Evolutionary conservation across 768 basidiomycete species (phyloP).

Genomic region (Pleurotus ostreatus): DNA sequence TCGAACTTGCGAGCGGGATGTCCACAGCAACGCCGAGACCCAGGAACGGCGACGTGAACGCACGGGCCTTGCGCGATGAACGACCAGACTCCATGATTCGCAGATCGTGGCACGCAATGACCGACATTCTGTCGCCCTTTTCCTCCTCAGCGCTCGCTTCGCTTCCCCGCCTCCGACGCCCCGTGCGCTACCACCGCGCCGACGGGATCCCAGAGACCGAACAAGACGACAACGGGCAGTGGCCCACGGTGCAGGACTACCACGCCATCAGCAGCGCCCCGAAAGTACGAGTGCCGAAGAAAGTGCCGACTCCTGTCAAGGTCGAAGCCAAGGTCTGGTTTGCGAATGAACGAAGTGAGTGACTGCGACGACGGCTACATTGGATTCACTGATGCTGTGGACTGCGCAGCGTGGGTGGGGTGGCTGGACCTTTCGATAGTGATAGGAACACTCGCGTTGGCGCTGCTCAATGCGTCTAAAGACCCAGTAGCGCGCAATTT

Average conservation of each 20-base stretch:
- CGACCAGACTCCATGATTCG: conserved; percentile 38
- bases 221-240: conserved; percentile 44
- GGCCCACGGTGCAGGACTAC: conserved; percentile 68
- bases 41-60: not conserved
- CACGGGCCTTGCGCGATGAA: not conserved
- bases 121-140: conserved; percentile 61
- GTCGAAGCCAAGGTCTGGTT: conserved; percentile 98
- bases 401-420: conserved; percentile 77
- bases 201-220: conserved; percentile 69
- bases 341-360: conserved; percentile 87
- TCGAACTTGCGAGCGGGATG: not conserved
- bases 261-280: conserved; percentile 66
- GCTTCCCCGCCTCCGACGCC: conserved; percentile 37
- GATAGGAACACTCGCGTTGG: conserved; percentile 79
- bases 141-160: conserved; percentile 57
- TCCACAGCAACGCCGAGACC: conserved; percentile 1
- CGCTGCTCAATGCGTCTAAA: conserved; percentile 83
- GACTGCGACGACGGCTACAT: not conserved
- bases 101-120: conserved; percentile 60
- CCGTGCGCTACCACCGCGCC: conserved; percentile 57
- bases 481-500: conserved; percentile 71
- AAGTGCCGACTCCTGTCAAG: conserved; percentile 74
- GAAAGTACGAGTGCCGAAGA: conserved; percentile 74
- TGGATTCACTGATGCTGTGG: not conserved
- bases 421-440: conserved; percentile 88